phyloP scores from a whole-genome alignment of 2,329 filamentous ascomycete genomes.

The Intubia oerlemansii region DNA sequence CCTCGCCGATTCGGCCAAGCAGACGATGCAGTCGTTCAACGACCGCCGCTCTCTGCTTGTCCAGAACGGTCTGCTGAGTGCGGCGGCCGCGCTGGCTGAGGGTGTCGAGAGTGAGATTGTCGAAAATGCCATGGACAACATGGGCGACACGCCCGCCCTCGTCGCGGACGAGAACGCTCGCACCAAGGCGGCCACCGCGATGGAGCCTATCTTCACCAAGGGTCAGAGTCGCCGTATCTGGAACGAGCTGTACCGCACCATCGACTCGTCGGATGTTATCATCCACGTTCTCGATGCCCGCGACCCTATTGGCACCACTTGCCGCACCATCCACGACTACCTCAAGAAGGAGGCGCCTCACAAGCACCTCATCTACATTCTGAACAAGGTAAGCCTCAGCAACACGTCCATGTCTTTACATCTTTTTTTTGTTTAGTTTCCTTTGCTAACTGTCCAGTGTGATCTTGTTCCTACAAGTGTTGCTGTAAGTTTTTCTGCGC shows the following conservation, averaged over 20 bases:
- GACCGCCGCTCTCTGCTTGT: slow-evolving; percentile 43
- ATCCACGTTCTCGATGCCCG: slow-evolving; percentile 86
- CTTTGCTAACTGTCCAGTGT: too few relatives aligned
- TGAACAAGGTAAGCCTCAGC: too few relatives aligned
- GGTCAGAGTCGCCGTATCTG: slow-evolving; percentile 90
- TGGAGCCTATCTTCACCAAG: slow-evolving; percentile 80
- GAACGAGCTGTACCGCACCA: slow-evolving; percentile 67
- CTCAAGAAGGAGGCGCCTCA: slow-evolving; percentile 83
- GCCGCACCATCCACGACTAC: slow-evolving; percentile 81
- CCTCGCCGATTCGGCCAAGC: slow-evolving; percentile 57
- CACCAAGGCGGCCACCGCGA: slow-evolving; percentile 29
- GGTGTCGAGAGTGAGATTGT: slow-evolving; percentile 15
- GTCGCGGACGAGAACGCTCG: slow-evolving; percentile 11
- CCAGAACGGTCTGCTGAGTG: slow-evolving; percentile 48
- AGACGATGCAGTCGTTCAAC: slow-evolving; percentile 62
- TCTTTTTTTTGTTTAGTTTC: too few relatives aligned
- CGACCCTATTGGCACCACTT: slow-evolving; percentile 77
- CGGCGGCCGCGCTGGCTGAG: slow-evolving; percentile 30
- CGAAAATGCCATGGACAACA: slow-evolving; percentile 17
- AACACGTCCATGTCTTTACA: too few relatives aligned
- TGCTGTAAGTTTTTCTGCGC: slow-evolving; percentile 51
- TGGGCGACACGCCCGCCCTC: slow-evolving; percentile 11
- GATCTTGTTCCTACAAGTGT: slow-evolving; percentile 83
- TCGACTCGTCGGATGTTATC: slow-evolving; percentile 87
- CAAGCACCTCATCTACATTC: slow-evolving; percentile 76